phyloP scores from a whole-genome alignment of 169 alveolate genomes.

The Cryptosporidium ubiquitum region DNA sequence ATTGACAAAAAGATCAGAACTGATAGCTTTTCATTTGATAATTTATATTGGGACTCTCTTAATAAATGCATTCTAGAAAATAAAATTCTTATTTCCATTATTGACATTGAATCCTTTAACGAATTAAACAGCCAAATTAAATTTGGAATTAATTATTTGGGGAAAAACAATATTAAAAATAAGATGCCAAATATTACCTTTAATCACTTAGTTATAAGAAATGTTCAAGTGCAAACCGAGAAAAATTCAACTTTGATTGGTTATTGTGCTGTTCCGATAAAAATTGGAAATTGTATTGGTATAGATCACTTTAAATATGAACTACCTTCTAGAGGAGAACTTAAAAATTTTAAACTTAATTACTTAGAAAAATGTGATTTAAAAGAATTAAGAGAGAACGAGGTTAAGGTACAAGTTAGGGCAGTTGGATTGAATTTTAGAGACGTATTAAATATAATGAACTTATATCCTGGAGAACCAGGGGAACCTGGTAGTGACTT shows the following conservation, averaged over 20 bases:
- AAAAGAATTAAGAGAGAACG: conserved; percentile 7
- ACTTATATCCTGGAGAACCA: conserved; percentile 68
- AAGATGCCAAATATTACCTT: not conserved
- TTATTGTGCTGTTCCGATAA: conserved; percentile 1
- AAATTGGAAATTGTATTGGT: conserved; percentile 16
- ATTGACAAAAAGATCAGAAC: not conserved
- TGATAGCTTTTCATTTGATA: not conserved
- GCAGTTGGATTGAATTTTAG: conserved; percentile 85
- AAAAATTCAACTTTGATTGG: conserved; percentile 35
- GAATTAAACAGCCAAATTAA: conserved; percentile 1
- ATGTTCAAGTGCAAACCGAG: not conserved
- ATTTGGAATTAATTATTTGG: conserved; percentile 33
- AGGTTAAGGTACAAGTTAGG: conserved; percentile 80
- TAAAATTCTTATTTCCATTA: conserved; percentile 1
- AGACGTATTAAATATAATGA: conserved; percentile 84
- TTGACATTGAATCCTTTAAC: conserved; percentile 33
- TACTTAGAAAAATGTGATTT: not conserved
- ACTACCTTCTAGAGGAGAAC: conserved; percentile 49
- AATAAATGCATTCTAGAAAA: not conserved
- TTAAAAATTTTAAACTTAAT: conserved; percentile 27
- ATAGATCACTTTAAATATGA: conserved; percentile 28
- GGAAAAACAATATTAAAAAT: conserved; percentile 3
- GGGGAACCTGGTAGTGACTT: conserved; percentile 74
- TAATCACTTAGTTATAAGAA: conserved; percentile 21
- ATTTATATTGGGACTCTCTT: conserved; percentile 22